A percentile compares a stretch with the other conserved stretches of the same genome.
phyloP scores from a whole-genome alignment of 208 protist genomes.

The Crithidia mellificae region DNA sequence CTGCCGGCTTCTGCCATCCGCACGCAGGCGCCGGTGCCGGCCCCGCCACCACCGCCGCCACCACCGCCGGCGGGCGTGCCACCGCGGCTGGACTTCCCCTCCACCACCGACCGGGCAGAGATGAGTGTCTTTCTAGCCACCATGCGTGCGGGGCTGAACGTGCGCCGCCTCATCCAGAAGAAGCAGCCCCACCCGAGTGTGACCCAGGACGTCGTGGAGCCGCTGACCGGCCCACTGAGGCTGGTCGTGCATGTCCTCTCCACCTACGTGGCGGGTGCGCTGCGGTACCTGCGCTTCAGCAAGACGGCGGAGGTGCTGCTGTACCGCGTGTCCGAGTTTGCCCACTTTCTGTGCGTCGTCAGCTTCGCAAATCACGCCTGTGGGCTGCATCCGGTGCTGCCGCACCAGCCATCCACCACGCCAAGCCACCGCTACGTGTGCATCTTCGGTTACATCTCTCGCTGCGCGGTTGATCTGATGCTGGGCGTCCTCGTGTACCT shows the following conservation, averaged over 20 bases:
- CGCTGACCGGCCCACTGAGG: slow-evolving; percentile 21
- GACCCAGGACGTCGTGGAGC: slow-evolving; percentile 15
- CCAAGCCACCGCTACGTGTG: slow-evolving; percentile 47
- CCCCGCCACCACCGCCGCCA: not conserved
- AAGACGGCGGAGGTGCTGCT: slow-evolving; percentile 39
- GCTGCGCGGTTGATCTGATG: slow-evolving; percentile 66
- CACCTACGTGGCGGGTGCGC: slow-evolving; percentile 27
- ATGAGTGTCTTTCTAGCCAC: slow-evolving; percentile 58
- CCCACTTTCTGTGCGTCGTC: slow-evolving; percentile 65
- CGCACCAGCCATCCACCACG: slow-evolving; percentile 43
- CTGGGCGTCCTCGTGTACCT: slow-evolving; percentile 58
- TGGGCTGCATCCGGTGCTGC: slow-evolving; percentile 77
- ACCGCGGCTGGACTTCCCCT: slow-evolving; percentile 79
- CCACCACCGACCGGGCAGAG: slow-evolving; percentile 56
- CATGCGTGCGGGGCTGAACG: slow-evolving; percentile 42
- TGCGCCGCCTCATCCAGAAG: slow-evolving; percentile 46
- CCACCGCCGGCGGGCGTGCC: slow-evolving; percentile 36
- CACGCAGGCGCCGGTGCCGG: not conserved
- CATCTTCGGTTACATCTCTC: slow-evolving; percentile 56
- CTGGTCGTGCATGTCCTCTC: slow-evolving; percentile 22
- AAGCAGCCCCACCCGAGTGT: slow-evolving; percentile 4
- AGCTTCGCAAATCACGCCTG: slow-evolving; percentile 55
- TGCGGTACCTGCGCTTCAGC: slow-evolving; percentile 42
- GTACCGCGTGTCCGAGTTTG: slow-evolving; percentile 50
- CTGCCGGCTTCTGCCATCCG: not conserved